Evolutionary conservation across 2,329 filamentous ascomycete genomes (phyloP), one percentile per base, ranked within the genome.

Genomic region (Microdochium trichocladiopsis): DNA sequence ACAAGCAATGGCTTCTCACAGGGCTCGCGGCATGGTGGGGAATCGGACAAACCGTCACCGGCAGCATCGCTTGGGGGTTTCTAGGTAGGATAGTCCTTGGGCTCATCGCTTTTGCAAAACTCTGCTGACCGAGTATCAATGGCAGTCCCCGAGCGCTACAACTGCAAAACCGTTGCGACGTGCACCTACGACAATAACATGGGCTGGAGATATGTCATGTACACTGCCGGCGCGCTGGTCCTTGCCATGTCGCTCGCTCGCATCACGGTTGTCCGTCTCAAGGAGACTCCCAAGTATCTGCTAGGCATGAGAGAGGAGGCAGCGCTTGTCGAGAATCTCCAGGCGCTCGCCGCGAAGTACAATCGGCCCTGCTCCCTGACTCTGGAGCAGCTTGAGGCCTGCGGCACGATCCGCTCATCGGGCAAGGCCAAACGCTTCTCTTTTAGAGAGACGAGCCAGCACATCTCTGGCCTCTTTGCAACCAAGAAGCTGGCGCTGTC

Each of bases 381-480:
- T 0, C 56, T 76, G 4, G 73, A 72, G 33, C 63, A 70, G 55
- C 71, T 79, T 2, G 64, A 73, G 55, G 71, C 71, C 9, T 78
- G 75, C 48, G 77, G 77, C 5, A 62, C 60, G 3, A 66, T 76
- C 50, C 60, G 59, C 50, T 63, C 67, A 0, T 66, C 69, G 0
- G 70, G 73, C 53, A 64, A 65, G 55, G 62, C 66, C 53, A 62
- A 57, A 52, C 57, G 62, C 43, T 60, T 68, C 54, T 67, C 67
- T 10, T 43, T 71, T 18, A 55, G 50, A 18, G 64, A 72, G 48
- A 63, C 70, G 4, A 55, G 64, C 3, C 60, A 76, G 21, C 87
- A 91, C 61, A 61, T 90, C 23, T 71, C 73, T 16, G 86, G 86
- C 2, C 75, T 91, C 1, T 90, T 86, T 59, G 69, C 72, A 0